Evolutionary conservation across 805 yeast species (phyloP), one percentile per base, ranked within the genome.

Genomic region (Sugiyamaella lignohabitans): DNA sequence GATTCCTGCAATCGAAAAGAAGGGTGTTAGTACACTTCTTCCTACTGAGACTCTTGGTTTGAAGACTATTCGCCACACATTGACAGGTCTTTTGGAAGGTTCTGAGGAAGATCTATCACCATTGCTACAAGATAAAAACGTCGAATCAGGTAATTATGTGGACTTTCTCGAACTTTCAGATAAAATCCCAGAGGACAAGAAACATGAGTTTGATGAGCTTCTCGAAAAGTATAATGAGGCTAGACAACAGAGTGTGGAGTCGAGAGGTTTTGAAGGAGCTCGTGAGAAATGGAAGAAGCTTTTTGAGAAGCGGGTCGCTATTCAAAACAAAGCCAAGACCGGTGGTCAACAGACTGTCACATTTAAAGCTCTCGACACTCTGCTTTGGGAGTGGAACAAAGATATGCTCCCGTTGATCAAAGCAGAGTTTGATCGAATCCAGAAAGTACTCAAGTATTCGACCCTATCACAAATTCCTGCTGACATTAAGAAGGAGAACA

Each of bases 201-300:
- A 36, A 11, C 58, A 43, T 3, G 60, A 63, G 47, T 91, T 89
- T 61, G 84, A 87, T 57, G 69, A 68, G 17, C 75, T 80, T 0
- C 65, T 93, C 41, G 89, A 87, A 52, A 64, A 71, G 1, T 77
- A 83, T 54, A 89, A 93, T 55, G 77, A 76, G 47, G 78, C 77
- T 21, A 78, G 98, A 61, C 96, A 93, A 63, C 69, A 76, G 40
- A 75, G 75, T 24, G 62, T 93, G 27, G 98, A 93, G 64, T 69
- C 78, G 17, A 75, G 84, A 49, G 91, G 95, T 2, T 71, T 85
- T 1, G 89, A 84, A 53, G 89, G 91, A 1, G 95, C 98, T 0
- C 79, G 77, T 52, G 87, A 82, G 58, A 83, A 85, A 62, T 91
- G 98, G 98, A 82, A 79, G 61, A 82, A 80, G 55, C 89, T 82